Base-by-base conservation (phyloP, 225 moss, liverwort and hornwort genomes). In the Physcomitrellopsis africana region DNA sequence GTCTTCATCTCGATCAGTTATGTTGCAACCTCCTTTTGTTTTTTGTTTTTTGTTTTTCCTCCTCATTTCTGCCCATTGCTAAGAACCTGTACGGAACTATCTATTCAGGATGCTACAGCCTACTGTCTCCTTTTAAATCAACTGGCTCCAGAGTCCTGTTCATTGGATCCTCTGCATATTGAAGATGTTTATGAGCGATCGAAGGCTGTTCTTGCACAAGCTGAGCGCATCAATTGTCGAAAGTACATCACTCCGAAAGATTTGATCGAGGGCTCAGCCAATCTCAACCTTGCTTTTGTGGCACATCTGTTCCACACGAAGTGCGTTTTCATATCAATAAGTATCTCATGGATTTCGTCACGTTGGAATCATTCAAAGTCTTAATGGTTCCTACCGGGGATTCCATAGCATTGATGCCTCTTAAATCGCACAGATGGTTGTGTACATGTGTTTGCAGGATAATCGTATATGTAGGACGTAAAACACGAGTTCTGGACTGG, bases 261-360 rank as follows among this genome's bases (percentile, higher is more conserved):
- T 44, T 84, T 99, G 72, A 65, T 99, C 3, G 97, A 99, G 41
- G 97, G 97, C 58, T 95, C 95, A 68, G 79, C 91, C 15, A 99
- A 99, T 80, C 89, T 99, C 76, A 99, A 95, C 77, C 97, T 99
- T 16, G 95, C 97, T 32, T 99, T 99, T 82, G 92, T 99, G 68
- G 97, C 97, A 48, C 91, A 99, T 49, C 84, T 99, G 22, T 95
- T 99, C 65, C 93, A 90, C 62, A 93, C 89, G 68, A 95, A 86
- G 97, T 99, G 56, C 44, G 76, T 63, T 71, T 52, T 52, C 14
- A n/a, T 60, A 32, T 45, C 49, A 10, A 19, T 45, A 57, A 20
- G 26, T 29, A 26, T 44, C n/a, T 47, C 51, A 8, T 15, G 53
- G 7, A 16, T 60, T 3, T 78, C 59, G 13, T 59, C 29, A 69